phyloP scores from a whole-genome alignment of 805 yeast species.

The Zygotorulaspora florentina region DNA sequence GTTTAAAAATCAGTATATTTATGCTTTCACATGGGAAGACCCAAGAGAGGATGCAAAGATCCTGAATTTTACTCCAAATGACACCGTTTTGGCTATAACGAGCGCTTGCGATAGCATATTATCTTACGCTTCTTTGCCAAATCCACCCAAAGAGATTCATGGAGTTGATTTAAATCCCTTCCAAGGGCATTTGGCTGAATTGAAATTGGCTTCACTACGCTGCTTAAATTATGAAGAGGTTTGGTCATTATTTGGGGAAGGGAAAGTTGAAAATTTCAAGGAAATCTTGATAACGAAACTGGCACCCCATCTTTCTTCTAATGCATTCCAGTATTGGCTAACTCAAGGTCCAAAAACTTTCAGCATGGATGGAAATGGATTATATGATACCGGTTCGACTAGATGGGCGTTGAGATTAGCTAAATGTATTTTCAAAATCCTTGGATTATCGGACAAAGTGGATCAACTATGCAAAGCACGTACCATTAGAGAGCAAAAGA shows the following conservation, averaged over 20 bases:
- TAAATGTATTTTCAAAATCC: constrained; percentile 50
- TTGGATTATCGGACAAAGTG: constrained; percentile 51
- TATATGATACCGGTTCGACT: constrained; percentile 79
- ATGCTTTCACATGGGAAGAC: constrained; percentile 90
- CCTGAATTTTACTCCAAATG: constrained; percentile 54
- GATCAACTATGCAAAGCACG: constrained; percentile 52
- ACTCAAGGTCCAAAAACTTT: constrained; percentile 59
- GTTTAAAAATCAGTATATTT: constrained; percentile 74
- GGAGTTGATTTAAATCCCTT: constrained; percentile 83
- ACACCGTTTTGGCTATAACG: constrained; percentile 76
- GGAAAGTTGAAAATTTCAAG: constrained; percentile 51
- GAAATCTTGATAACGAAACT: constrained; percentile 52
- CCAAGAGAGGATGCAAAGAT: constrained; percentile 75
- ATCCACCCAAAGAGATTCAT: constrained; percentile 72
- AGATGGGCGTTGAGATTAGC: constrained; percentile 81
- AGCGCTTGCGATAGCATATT: constrained; percentile 83
- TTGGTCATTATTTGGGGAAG: constrained; percentile 77
- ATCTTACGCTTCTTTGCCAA: constrained; percentile 65
- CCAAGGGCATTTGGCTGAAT: constrained; percentile 75
- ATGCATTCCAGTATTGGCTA: constrained; percentile 80
- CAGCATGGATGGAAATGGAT: constrained; percentile 50
- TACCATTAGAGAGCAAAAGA: constrained; percentile 57
- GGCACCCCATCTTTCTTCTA: constrained; percentile 69
- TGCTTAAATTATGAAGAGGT: constrained; percentile 52
- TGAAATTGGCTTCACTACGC: constrained; percentile 68